Percentiles rank a stretch among this genome's conserved stretches.
Conservation (phyloP, 2,329 filamentous ascomycete species). For the Colletotrichum theobromicola region DNA sequence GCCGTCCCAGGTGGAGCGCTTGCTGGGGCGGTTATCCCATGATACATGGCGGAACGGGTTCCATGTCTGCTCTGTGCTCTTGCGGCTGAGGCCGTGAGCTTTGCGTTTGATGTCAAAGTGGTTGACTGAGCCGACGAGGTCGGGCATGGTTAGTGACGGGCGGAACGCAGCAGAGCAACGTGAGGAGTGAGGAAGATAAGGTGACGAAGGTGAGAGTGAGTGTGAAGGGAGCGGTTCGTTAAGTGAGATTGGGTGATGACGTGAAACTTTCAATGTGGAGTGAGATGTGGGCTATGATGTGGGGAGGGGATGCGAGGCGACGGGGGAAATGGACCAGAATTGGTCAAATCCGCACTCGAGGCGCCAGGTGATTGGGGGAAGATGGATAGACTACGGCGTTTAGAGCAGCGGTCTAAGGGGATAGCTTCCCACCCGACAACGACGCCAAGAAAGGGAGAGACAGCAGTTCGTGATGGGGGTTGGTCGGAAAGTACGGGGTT, state of each 20-base stretch:
- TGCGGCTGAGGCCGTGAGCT: conserved; percentile 48
- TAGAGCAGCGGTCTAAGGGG: background rate
- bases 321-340: background rate
- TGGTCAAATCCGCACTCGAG: background rate
- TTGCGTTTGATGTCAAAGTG: conserved; percentile 47
- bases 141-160: conserved; percentile 13
- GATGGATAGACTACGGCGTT: background rate
- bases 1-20: conserved; percentile 40
- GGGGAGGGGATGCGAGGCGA: background rate
- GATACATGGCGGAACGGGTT: conserved; percentile 51
- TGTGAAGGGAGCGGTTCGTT: background rate
- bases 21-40: conserved; percentile 33
- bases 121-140: conserved; percentile 44
- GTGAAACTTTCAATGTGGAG: conserved; percentile 19
- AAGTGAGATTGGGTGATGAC: conserved; percentile 17
- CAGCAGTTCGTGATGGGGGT: background rate
- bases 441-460: background rate
- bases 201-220: background rate
- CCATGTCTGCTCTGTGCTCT: conserved; percentile 40
- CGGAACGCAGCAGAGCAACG: background rate
- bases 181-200: background rate
- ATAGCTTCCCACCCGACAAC: background rate
- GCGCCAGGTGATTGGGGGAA: background rate
- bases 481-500: background rate
- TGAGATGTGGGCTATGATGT: conserved; percentile 4